Conservation (phyloP, 2,329 filamentous ascomycete species). For the Trichoderma sp. region DNA sequence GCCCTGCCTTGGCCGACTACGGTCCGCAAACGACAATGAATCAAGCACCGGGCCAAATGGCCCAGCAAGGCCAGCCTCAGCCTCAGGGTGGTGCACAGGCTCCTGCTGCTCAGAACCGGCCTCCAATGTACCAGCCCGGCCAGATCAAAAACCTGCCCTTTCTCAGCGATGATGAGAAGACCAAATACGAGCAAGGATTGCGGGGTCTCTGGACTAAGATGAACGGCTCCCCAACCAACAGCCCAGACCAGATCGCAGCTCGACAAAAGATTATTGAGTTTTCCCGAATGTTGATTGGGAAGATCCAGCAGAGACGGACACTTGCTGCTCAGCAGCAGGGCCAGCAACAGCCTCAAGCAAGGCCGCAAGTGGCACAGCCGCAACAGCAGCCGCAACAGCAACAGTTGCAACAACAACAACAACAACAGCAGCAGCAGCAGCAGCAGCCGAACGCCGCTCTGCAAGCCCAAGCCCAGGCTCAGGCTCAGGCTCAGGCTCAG, state of each 20-base stretch:
- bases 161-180: slow-evolving; percentile 57
- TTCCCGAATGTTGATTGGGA: slow-evolving; percentile 57
- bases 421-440: slow-evolving; percentile 29
- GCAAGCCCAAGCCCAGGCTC: slow-evolving; percentile 26
- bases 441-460: slow-evolving; percentile 23
- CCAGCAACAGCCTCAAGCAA: slow-evolving; percentile 30
- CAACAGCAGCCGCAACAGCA: slow-evolving; percentile 34
- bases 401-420: slow-evolving; percentile 31
- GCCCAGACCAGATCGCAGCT: slow-evolving; percentile 51
- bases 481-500: slow-evolving; percentile 24
- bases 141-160: slow-evolving; percentile 54
- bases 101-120: slow-evolving; percentile 32
- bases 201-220: slow-evolving; percentile 56
- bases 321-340: slow-evolving; percentile 41
- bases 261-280: slow-evolving; percentile 63
- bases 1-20: neutral
- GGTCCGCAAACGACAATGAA: slow-evolving; percentile 30
- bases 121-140: slow-evolving; percentile 52
- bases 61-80: slow-evolving; percentile 32
- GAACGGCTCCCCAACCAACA: slow-evolving; percentile 50
- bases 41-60: slow-evolving; percentile 31
- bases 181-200: slow-evolving; percentile 61
- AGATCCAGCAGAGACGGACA: slow-evolving; percentile 48
- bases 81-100: slow-evolving; percentile 32
- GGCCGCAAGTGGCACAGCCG: slow-evolving; percentile 30